Evolutionary conservation across 192 early-diverging fungal species (phyloP).

Genomic region (Backusella liffmaniae): DNA sequence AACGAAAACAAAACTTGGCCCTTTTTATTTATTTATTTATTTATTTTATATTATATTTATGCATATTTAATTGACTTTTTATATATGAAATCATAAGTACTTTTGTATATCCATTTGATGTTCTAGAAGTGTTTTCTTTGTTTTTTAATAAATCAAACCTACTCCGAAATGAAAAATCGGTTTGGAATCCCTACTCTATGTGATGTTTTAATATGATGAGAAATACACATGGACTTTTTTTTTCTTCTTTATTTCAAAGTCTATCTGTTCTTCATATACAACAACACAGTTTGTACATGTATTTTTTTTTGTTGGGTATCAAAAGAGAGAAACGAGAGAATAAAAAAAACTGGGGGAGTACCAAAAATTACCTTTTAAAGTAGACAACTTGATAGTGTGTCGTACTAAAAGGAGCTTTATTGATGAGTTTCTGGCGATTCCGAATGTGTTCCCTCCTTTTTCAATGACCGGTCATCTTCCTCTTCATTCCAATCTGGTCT

Average conservation of each 20-base stretch:
- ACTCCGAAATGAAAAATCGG: neutral
- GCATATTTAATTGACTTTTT: neutral
- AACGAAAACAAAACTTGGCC: neutral
- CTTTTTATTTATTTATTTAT: neutral
- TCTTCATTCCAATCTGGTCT: conserved; percentile 40
- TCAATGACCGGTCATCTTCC: conserved; percentile 6
- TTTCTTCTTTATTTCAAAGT: too few relatives aligned
- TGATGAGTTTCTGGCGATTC: neutral
- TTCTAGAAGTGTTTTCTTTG: neutral
- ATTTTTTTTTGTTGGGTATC: neutral
- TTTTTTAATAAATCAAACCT: neutral
- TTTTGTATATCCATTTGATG: neutral
- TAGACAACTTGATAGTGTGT: neutral
- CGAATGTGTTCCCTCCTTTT: neutral
- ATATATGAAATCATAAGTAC: too few relatives aligned
- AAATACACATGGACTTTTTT: too few relatives aligned
- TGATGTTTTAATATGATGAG: too few relatives aligned
- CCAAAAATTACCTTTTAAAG: conserved; percentile 3
- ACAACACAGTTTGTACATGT: too few relatives aligned
- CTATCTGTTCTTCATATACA: too few relatives aligned
- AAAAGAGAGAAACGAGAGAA: neutral
- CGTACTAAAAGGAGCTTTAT: neutral
- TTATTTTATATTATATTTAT: neutral
- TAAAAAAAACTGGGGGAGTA: neutral
- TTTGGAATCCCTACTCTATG: too few relatives aligned